Conservation (phyloP, 2,329 filamentous ascomycete species). For the Stachybotrys echinatus region DNA sequence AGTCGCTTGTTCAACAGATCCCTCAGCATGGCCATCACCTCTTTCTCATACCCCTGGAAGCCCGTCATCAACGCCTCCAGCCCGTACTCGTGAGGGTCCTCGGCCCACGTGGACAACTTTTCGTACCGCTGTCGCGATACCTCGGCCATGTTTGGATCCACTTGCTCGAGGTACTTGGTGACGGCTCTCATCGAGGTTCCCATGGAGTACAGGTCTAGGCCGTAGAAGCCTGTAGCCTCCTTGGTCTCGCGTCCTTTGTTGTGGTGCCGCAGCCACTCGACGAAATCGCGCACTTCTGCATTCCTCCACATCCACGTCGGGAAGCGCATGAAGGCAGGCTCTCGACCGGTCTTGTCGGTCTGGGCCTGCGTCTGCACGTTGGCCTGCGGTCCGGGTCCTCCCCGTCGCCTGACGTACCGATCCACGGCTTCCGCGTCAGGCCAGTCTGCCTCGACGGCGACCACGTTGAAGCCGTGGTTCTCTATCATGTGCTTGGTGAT, state of each 20-base stretch:
- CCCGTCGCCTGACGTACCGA: conserved; percentile 41
- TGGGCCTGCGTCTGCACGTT: conserved; percentile 20
- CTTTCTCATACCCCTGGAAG: conserved; percentile 38
- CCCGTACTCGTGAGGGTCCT: conserved; percentile 43
- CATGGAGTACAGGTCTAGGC: conserved; percentile 47
- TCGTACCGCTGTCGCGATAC: conserved; percentile 38
- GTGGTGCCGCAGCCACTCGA: conserved; percentile 43
- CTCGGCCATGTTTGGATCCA: conserved; percentile 36
- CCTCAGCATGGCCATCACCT: conserved; percentile 38
- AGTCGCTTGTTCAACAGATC: conserved; percentile 36
- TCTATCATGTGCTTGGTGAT: conserved; percentile 45
- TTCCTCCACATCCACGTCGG: conserved; percentile 55
- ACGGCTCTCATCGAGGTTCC: conserved; percentile 38
- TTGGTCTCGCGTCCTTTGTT: conserved; percentile 21
- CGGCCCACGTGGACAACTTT: conserved; percentile 40
- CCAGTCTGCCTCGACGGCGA: conserved; percentile 49
- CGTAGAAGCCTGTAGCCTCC: conserved; percentile 35
- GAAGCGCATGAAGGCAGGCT: conserved; percentile 41
- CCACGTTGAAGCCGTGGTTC: conserved; percentile 43
- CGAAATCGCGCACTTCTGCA: conserved; percentile 41
- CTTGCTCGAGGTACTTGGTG: conserved; percentile 39
- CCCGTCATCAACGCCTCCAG: conserved; percentile 27
- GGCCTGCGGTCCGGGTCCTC: conserved; percentile 17
- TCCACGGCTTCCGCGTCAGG: conserved; percentile 47
- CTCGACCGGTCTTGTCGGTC: conserved; percentile 10